Conservation (phyloP, 805 yeast genomes). For the Torulaspora microellipsoides region DNA sequence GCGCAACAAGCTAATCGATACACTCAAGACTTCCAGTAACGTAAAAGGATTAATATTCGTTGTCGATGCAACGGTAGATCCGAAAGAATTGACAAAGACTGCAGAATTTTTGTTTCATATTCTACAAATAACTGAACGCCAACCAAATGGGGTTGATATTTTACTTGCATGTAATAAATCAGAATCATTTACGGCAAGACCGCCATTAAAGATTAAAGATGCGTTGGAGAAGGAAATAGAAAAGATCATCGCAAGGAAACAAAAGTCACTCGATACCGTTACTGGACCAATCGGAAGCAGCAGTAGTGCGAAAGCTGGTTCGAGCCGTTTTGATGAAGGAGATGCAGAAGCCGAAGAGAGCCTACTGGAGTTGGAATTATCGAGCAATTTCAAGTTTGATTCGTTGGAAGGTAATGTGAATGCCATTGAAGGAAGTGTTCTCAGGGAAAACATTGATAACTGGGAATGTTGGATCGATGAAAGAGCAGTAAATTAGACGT, state of each 20-base stretch:
- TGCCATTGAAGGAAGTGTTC: constrained; percentile 68
- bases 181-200: constrained; percentile 80
- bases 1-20: constrained; percentile 48
- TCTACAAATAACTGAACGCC: constrained; percentile 54
- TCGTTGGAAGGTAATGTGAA: constrained; percentile 69
- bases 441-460: constrained; percentile 46
- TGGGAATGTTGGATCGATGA: constrained; percentile 84
- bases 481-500: constrained; percentile 51
- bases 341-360: constrained; percentile 22
- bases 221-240: constrained; percentile 62
- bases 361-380: constrained; percentile 16
- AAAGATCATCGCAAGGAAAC: constrained; percentile 43
- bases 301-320: constrained; percentile 22
- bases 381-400: constrained; percentile 55
- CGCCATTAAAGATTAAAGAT: constrained; percentile 54
- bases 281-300: constrained; percentile 22
- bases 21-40: constrained; percentile 41
- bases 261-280: constrained; percentile 44
- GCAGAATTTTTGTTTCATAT: constrained; percentile 58
- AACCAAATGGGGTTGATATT: constrained; percentile 66
- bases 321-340: constrained; percentile 5
- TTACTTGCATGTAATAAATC: constrained; percentile 79
- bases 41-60: constrained; percentile 69
- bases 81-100: constrained; percentile 45
- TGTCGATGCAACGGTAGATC: constrained; percentile 66